phyloP scores from a whole-genome alignment of 2,329 filamentous ascomycete genomes.

The Beauveria caledonica region DNA sequence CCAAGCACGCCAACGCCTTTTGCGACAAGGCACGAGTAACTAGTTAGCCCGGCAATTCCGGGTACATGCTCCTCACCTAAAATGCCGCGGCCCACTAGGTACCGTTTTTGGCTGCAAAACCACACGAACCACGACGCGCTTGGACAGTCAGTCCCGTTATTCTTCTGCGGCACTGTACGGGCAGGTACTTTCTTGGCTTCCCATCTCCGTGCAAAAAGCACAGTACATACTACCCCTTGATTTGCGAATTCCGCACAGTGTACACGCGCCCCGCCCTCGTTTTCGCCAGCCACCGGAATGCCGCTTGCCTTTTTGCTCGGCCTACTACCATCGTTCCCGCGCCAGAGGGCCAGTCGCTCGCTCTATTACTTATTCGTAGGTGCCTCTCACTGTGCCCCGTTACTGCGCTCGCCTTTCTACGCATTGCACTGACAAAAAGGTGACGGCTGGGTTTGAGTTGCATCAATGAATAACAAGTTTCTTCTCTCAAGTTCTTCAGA shows the following conservation, averaged over 20 bases:
- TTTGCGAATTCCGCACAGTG: constrained; percentile 24
- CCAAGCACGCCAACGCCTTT: background rate
- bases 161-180: constrained; percentile 31
- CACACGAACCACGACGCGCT: background rate
- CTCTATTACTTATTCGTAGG: too few species aligned
- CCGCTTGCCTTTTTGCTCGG: background rate
- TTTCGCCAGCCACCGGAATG: background rate
- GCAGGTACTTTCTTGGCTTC: constrained; percentile 28
- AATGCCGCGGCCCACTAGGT: constrained; percentile 10
- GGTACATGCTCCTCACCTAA: constrained; percentile 9
- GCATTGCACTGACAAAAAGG: background rate
- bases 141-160: constrained; percentile 12
- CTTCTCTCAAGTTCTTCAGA: background rate
- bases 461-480: background rate
- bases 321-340: background rate
- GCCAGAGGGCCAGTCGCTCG: background rate
- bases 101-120: constrained; percentile 1
- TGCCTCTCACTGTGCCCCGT: constrained; percentile 1
- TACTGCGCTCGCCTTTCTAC: background rate
- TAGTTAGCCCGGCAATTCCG: background rate
- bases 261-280: constrained; percentile 19
- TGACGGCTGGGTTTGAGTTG: background rate
- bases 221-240: constrained; percentile 21
- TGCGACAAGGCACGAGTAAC: background rate
- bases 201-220: constrained; percentile 26